These are phyloP conservation scores for Poa annua DNA, from an alignment of 176 grass and related monocot genomes.

Conservation along the genomic window DNA sequence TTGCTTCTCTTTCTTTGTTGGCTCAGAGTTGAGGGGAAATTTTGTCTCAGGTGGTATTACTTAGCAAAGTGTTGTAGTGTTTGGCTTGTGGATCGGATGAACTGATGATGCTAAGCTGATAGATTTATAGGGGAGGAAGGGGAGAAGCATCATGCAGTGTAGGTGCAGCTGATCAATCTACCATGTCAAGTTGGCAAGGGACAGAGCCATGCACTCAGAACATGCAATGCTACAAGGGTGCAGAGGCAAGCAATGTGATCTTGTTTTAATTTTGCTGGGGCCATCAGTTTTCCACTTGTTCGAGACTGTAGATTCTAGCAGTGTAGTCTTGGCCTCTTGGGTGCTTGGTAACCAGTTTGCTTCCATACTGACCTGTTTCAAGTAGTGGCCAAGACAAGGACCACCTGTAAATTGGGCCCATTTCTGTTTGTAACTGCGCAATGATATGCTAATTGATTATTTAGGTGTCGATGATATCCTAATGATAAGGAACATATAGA, in stretches of 20 bases:
- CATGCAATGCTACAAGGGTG: constrained; percentile 26
- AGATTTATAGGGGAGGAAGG: constrained; percentile 37
- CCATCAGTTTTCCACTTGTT: constrained; percentile 29
- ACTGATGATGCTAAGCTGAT: not conserved
- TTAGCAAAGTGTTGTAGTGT: not conserved
- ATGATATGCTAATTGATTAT: not conserved
- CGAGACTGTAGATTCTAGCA: not conserved
- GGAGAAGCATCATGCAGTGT: not conserved
- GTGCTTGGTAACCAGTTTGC: not conserved
- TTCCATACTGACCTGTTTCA: constrained; percentile 14
- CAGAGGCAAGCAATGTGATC: not conserved
- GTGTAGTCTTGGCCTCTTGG: not conserved
- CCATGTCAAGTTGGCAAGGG: constrained; percentile 18
- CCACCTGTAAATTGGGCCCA: not conserved
- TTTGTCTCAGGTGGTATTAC: not conserved
- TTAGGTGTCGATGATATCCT: constrained; percentile 2
- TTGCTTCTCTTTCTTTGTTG: constrained; percentile 27
- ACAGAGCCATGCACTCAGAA: constrained; percentile 36
- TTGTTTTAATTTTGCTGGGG: constrained; percentile 17
- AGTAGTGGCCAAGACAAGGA: not conserved
- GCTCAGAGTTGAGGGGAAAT: not conserved
- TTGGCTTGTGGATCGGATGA: constrained; percentile 37
- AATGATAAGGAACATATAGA: not conserved
- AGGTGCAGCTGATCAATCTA: not conserved
- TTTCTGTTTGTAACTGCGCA: not conserved